Evolutionary conservation across 164 flowering plant genomes (phyloP).

Genomic region (Tetrastigma voinierianum): DNA sequence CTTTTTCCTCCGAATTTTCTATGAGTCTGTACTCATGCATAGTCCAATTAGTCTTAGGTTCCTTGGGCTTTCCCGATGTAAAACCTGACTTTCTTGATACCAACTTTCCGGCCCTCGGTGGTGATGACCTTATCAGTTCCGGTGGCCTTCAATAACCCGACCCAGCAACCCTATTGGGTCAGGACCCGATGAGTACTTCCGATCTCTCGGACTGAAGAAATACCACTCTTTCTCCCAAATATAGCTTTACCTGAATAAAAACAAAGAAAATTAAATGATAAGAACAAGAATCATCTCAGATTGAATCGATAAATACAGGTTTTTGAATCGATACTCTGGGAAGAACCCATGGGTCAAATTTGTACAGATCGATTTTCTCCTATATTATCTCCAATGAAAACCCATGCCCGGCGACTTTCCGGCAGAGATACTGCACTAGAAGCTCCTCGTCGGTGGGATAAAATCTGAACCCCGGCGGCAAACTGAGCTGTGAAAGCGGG

Average conservation of each 20-base stretch:
- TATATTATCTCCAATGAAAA: slow-evolving; percentile 48
- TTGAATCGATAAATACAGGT: not conserved
- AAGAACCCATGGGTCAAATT: slow-evolving; percentile 63
- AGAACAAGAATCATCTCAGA: not conserved
- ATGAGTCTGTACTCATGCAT: slow-evolving; percentile 88
- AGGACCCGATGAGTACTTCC: slow-evolving; percentile 85
- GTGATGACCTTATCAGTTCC: slow-evolving; percentile 81
- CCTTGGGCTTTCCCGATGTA: slow-evolving; percentile 90
- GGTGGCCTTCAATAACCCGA: slow-evolving; percentile 93
- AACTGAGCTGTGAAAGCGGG: slow-evolving; percentile 42
- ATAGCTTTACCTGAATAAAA: slow-evolving; percentile 59
- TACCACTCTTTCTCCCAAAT: slow-evolving; percentile 97
- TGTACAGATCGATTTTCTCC: slow-evolving; percentile 59
- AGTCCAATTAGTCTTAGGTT: slow-evolving; percentile 85
- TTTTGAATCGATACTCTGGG: slow-evolving; percentile 25
- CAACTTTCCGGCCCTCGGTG: slow-evolving; percentile 64
- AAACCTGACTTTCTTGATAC: slow-evolving; percentile 82
- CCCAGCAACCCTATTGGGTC: slow-evolving; percentile 89
- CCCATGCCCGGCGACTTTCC: slow-evolving; percentile 55
- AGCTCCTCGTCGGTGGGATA: slow-evolving; percentile 71
- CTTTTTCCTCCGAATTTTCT: slow-evolving; percentile 38
- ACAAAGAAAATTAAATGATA: not conserved
- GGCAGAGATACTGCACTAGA: slow-evolving; percentile 52
- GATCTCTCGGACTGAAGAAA: slow-evolving; percentile 81
- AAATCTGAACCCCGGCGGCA: slow-evolving; percentile 69